These are phyloP conservation scores for Sisymbrium irio DNA, from an alignment of 345 rosid species.

Conservation along the genomic window DNA sequence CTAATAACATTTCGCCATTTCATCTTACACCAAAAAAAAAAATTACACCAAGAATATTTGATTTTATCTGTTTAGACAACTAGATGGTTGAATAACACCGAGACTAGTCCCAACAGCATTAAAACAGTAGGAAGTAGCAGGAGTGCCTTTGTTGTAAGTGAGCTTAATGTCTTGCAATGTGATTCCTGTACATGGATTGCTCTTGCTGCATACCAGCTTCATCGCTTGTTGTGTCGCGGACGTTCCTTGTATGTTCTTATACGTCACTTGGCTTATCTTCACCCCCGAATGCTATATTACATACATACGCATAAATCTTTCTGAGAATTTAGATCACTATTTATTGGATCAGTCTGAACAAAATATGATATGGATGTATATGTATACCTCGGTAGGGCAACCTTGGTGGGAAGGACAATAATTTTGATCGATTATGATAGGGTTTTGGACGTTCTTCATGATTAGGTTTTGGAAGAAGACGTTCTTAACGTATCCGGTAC, in stretches of 20 bases:
- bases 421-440: slow-evolving; percentile 56
- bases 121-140: slow-evolving; percentile 46
- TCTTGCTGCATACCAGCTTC: slow-evolving; percentile 54
- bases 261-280: slow-evolving; percentile 56
- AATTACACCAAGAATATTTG: neutral
- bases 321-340: neutral
- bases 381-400: slow-evolving; percentile 47
- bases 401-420: slow-evolving; percentile 46
- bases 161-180: slow-evolving; percentile 51
- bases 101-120: slow-evolving; percentile 49
- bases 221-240: slow-evolving; percentile 55
- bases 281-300: slow-evolving; percentile 59
- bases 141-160: slow-evolving; percentile 35
- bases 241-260: slow-evolving; percentile 61
- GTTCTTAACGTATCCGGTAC: slow-evolving; percentile 41
- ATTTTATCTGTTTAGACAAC: slow-evolving; percentile 36
- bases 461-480: slow-evolving; percentile 32
- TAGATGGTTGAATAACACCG: slow-evolving; percentile 40
- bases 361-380: neutral
- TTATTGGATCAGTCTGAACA: neutral
- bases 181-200: slow-evolving; percentile 48
- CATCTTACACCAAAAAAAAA: neutral
- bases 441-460: slow-evolving; percentile 47
- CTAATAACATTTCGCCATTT: slow-evolving; percentile 9
- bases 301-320: neutral